A percentile compares a stretch with the other conserved stretches of the same genome.
These are phyloP conservation scores for Geotrichum klebahnii DNA, from an alignment of 1,139 yeast genomes.

Conservation along the genomic window DNA sequence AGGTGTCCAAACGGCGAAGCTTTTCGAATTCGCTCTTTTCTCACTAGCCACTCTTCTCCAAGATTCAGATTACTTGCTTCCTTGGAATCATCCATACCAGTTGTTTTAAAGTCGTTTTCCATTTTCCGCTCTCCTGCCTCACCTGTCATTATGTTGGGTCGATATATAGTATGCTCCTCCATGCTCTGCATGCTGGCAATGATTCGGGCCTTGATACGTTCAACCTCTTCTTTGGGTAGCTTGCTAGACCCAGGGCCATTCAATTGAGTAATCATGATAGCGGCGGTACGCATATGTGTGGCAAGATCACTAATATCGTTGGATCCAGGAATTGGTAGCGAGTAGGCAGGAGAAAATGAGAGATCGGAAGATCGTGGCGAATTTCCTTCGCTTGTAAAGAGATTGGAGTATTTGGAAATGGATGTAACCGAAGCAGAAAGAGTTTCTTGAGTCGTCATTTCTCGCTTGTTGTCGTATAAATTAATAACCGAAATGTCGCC, in stretches of 20 bases:
- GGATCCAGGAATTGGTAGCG: conserved; percentile 24
- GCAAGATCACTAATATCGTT: conserved; percentile 54
- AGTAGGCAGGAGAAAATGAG: conserved; percentile 38
- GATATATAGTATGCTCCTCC: conserved; percentile 51
- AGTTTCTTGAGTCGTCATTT: conserved; percentile 25
- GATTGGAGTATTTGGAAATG: conserved; percentile 13
- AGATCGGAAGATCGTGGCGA: conserved; percentile 40
- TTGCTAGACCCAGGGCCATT: conserved; percentile 73
- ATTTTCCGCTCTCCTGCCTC: conserved; percentile 88
- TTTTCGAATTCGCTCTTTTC: conserved; percentile 71
- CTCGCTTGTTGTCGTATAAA: conserved; percentile 26
- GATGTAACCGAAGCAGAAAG: conserved; percentile 30
- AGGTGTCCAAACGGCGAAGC: conserved; percentile 78
- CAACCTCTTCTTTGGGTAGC: conserved; percentile 67
- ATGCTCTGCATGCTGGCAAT: conserved; percentile 84
- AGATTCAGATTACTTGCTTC: conserved; percentile 45
- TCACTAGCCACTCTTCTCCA: conserved; percentile 89
- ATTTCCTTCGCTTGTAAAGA: conserved; percentile 18
- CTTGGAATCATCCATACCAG: conserved; percentile 51
- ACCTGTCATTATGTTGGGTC: conserved; percentile 43
- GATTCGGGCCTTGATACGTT: conserved; percentile 69
- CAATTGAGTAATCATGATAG: conserved; percentile 86
- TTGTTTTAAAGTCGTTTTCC: conserved; percentile 83
- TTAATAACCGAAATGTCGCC: conserved; percentile 31
- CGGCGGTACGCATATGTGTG: conserved; percentile 91